Conservation (phyloP, 2,329 filamentous ascomycete genomes). For the Xylaria multiplex region DNA sequence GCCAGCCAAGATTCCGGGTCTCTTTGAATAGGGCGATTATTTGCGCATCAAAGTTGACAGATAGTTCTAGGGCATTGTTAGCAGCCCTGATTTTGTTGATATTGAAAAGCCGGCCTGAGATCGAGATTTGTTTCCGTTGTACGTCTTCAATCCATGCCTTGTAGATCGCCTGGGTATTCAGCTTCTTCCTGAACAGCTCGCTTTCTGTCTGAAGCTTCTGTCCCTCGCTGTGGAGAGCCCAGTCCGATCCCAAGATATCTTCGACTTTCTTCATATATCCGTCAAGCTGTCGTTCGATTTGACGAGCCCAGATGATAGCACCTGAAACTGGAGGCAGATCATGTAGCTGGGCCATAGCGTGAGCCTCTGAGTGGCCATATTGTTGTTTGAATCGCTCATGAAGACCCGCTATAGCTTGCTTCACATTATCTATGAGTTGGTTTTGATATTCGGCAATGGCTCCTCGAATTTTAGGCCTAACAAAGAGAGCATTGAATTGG, state of each 20-base stretch:
- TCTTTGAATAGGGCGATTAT: constrained; percentile 99
- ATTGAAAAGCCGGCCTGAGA: constrained; percentile 90
- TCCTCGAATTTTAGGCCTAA: constrained; percentile 97
- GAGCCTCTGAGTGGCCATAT: constrained; percentile 96
- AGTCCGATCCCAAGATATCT: constrained; percentile 92
- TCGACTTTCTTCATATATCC: constrained; percentile 99
- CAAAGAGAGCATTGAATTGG: constrained; percentile 98
- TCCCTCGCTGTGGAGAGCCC: constrained; percentile 93
- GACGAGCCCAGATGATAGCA: constrained; percentile 95
- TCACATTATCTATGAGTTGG: constrained; percentile 97
- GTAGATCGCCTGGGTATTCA: constrained; percentile 92
- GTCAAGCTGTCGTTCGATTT: constrained; percentile 95
- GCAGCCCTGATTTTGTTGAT: constrained; percentile 89
- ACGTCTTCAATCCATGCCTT: constrained; percentile 96
- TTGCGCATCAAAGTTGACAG: constrained; percentile 96
- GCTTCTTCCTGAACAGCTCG: constrained; percentile 92
- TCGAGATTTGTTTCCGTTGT: constrained; percentile 86
- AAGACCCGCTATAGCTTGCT: constrained; percentile 89
- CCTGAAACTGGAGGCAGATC: constrained; percentile 96
- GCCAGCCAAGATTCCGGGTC: constrained; percentile 93
- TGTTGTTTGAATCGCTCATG: constrained; percentile 99
- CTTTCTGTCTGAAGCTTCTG: constrained; percentile 93
- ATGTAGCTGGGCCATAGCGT: constrained; percentile 96
- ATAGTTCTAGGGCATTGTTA: constrained; percentile 86
- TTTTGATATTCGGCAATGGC: constrained; percentile 98